Evolutionary conservation across 805 yeast genomes (phyloP), one percentile per base, ranked within the genome.

Genomic region (Candida suzukii): DNA sequence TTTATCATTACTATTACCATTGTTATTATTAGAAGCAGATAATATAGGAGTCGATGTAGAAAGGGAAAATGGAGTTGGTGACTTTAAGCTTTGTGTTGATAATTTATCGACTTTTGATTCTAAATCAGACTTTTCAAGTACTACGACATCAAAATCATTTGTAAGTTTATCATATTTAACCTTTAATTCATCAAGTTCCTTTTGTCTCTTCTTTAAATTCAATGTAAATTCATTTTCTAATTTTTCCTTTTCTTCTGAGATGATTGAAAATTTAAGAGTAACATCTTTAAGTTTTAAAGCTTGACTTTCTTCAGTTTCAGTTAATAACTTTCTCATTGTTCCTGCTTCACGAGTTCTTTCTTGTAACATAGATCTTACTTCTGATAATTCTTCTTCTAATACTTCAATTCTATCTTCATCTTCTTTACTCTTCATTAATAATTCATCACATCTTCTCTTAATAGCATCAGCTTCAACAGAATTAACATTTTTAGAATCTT

Each of bases 321-420:
- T 59, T 24, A 90, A 54, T 30, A 87, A 58, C 44, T 84, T 67
- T 50, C 95, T 71, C 61, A 88, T 75, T 0, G 87, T 78, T 1
- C 80, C 68, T 0, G 87, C 71, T 60, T 91, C 98, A 39, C 90
- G 69, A 0, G 85, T 78, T 45, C 95, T 74, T 53, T 88, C 96
- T 53, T 82, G 93, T 2, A 90, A 61, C 59, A 80, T 68, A 26
- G 76, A 73, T 41, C 87, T 73, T 4, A 85, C 67, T 43, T 90
- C 97, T 11, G 73, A 66, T n/a, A 91, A 63, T 54, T 90, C 96
- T 42, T 88, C 95, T 49, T 85, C 88, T 24, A 90, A 57, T 2
- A 78, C 73, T 42, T 84, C 88, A 19, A 76, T 67, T 46, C 76
- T 72, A 40, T 68, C 68, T 34, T 70, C 71, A 2, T 79, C 66